These are phyloP conservation scores for Ceratocystis cacaofunesta DNA, from an alignment of 2,329 filamentous ascomycete species.

Conservation along the genomic window DNA sequence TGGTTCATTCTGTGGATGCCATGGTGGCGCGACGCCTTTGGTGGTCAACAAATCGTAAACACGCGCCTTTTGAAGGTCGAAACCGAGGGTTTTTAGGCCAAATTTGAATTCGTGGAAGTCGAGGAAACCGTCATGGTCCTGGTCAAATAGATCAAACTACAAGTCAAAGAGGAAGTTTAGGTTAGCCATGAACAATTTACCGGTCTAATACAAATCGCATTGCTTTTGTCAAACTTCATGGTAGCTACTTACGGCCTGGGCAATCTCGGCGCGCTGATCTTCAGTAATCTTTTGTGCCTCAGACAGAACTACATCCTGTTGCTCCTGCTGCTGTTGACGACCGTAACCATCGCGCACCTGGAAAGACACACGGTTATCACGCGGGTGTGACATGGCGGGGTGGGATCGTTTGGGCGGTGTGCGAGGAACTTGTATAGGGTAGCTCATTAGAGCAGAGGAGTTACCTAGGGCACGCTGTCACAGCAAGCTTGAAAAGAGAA, in stretches of 20 bases:
- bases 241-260: conserved; percentile 17
- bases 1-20: conserved; percentile 38
- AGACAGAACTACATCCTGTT: conserved; percentile 9
- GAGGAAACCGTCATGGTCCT: conserved; percentile 50
- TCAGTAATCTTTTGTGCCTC: conserved; percentile 18
- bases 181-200: too few relatives aligned
- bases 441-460: conserved; percentile 10
- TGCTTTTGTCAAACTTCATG: not conserved
- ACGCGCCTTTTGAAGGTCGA: conserved; percentile 75
- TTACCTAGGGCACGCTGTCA: not conserved
- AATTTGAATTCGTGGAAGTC: conserved; percentile 98
- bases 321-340: conserved; percentile 15
- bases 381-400: conserved; percentile 15
- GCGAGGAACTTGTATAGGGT: conserved; percentile 15
- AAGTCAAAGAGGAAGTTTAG: not conserved
- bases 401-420: conserved; percentile 15
- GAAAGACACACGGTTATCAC: conserved; percentile 17
- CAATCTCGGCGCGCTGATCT: conserved; percentile 18
- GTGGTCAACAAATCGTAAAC: conserved; percentile 66
- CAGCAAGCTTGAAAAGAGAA: not conserved
- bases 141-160: conserved; percentile 19
- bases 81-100: conserved; percentile 86
- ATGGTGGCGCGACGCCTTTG: conserved; percentile 60
- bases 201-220: not conserved
- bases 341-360: conserved; percentile 16